These are phyloP conservation scores for Ogataea saltuana DNA, from an alignment of 805 yeast species.

Conservation along the genomic window DNA sequence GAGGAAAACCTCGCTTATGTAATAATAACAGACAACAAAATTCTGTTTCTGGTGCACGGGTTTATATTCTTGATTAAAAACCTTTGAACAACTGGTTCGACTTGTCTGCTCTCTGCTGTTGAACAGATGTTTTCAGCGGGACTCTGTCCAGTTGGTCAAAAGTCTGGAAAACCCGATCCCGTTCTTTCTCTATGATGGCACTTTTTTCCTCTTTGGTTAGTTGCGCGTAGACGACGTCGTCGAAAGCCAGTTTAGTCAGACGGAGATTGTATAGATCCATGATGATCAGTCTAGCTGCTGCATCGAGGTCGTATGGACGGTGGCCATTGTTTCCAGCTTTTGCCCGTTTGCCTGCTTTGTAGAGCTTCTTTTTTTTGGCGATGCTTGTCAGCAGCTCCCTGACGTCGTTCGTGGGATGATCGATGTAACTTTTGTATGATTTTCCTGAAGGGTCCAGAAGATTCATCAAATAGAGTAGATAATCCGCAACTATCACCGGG, in stretches of 20 bases:
- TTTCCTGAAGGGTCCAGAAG: conserved; percentile 51
- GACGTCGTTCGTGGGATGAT: conserved; percentile 72
- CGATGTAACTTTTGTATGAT: conserved; percentile 46
- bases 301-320: conserved; percentile 32
- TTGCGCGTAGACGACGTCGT: conserved; percentile 14
- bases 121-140: conserved; percentile 4
- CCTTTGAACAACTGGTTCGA: conserved; percentile 10
- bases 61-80: conserved; percentile 3
- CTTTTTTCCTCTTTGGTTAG: conserved; percentile 7
- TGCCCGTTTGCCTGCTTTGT: conserved; percentile 33
- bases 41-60: conserved; percentile 11
- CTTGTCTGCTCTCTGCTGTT: conserved; percentile 6
- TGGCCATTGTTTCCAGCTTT: neutral
- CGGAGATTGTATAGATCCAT: conserved; percentile 62
- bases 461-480: conserved; percentile 72
- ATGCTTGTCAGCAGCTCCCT: conserved; percentile 53
- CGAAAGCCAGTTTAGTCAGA: conserved; percentile 38
- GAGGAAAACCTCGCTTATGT: conserved; percentile 5
- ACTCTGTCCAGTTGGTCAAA: neutral
- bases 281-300: conserved; percentile 65
- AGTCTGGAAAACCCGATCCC: conserved; percentile 13
- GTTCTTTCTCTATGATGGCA: conserved; percentile 14
- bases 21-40: neutral
- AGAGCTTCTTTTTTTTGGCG: conserved; percentile 40
- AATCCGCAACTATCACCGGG: conserved; percentile 85